A percentile compares a stretch with the other conserved stretches of the same genome.
These are phyloP conservation scores for Daldinia bambusicola DNA, from an alignment of 495 filamentous ascomycete genomes.

Conservation along the genomic window DNA sequence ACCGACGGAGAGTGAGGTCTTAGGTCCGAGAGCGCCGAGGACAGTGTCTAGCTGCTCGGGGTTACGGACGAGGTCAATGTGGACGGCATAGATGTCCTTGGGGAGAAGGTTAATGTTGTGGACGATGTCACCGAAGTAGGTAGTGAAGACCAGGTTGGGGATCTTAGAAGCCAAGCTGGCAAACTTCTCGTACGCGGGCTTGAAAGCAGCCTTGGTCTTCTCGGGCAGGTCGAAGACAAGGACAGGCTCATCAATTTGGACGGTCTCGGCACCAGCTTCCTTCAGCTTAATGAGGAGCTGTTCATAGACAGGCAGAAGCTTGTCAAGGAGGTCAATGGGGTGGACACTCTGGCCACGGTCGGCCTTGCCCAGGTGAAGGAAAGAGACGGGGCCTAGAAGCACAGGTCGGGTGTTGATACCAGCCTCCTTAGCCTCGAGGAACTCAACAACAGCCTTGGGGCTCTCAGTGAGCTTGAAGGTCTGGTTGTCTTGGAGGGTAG, in stretches of 20 bases:
- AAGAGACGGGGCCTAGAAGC: slow-evolving; percentile 93
- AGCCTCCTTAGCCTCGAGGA: slow-evolving; percentile 95
- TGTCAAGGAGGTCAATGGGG: slow-evolving; percentile 90
- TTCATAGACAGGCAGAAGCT: slow-evolving; percentile 90
- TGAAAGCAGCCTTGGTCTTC: slow-evolving; percentile 95
- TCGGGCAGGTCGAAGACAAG: slow-evolving; percentile 90
- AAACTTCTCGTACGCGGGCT: slow-evolving; percentile 93
- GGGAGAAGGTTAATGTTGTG: slow-evolving; percentile 95
- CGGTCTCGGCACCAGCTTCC: slow-evolving; percentile 90
- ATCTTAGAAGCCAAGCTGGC: slow-evolving; percentile 76
- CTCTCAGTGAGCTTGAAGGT: slow-evolving; percentile 85
- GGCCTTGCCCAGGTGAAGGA: slow-evolving; percentile 95
- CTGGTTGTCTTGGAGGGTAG: slow-evolving; percentile 95
- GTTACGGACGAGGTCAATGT: slow-evolving; percentile 95
- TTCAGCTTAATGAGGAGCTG: slow-evolving; percentile 92
- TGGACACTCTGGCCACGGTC: slow-evolving; percentile 91
- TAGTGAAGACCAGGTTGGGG: slow-evolving; percentile 86
- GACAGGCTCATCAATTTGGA: slow-evolving; percentile 97
- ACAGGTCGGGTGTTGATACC: slow-evolving; percentile 93
- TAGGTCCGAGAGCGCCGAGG: slow-evolving; percentile 76
- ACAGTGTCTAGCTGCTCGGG: slow-evolving; percentile 94
- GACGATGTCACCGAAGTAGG: slow-evolving; percentile 99
- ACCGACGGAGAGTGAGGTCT: slow-evolving; percentile 90
- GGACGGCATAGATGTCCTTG: slow-evolving; percentile 79
- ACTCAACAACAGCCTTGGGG: slow-evolving; percentile 94